Evolutionary conservation across 139 green algal species (phyloP), one percentile per base, ranked within the genome.

Genomic region (Chlorella sp.): DNA sequence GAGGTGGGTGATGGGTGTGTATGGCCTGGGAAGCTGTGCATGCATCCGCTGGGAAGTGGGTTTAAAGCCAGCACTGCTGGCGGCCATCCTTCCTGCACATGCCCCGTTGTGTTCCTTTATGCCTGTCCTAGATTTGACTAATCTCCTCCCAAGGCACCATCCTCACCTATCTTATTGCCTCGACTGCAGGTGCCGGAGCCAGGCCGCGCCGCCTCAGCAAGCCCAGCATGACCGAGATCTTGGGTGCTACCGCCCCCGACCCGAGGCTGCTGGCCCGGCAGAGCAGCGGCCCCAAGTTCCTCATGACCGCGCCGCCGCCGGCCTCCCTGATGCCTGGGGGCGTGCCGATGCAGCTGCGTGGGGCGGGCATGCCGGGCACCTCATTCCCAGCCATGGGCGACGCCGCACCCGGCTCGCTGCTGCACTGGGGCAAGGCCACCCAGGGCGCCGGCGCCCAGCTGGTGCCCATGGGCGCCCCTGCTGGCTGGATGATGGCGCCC

Each of bases 171-270:
- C 64, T 71, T 57, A 16, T 57, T 57, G 7, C 48, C 48, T 57
- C 48, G 48, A 57, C 48, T 57, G 79, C 79, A 9, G 79, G 40
- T 1, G 12, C 79, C 0, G 42, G 28, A 15, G 48, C 36, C 42
- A 48, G 79, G 42, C 39, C 19, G 40, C 79, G 79, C 42, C 79
- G 79, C 22, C 48, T 85, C 79, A 85, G 79, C 79, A 85, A 85
- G 79, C 79, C 79, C 79, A 85, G 79, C 79, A 85, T 85, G 79
- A 64, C 37, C 16, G 79, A 85, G 30, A 85, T 85, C 79, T 42
- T 85, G 42, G 39, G 42, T 64, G 42, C 79, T 30, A 30, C 48
- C 32, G 79, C 30, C 42, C 42, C 37, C 36, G 7, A 30, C 28
- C 1, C 30, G 79, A 4, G 9, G 42, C 32, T 34, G 9, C 53